Base-by-base conservation (phyloP, 1,284 basidiomycete genomes). In the Papiliotrema fonsecae region DNA sequence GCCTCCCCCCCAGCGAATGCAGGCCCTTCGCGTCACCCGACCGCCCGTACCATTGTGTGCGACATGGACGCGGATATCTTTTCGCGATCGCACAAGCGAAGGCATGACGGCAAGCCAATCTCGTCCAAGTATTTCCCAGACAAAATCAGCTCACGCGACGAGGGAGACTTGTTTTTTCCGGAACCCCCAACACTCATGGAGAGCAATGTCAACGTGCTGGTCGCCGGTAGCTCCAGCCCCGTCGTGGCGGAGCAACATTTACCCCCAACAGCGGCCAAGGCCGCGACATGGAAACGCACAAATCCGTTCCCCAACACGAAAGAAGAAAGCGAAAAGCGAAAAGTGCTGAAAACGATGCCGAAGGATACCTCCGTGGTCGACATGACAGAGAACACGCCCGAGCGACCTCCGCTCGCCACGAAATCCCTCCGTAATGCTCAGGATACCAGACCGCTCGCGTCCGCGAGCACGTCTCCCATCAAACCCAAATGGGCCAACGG, bases 31-130 rank as follows among this genome's bases (percentile, higher is more conserved):
- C 37, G 31, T 25, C 27, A 54, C 24, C 47, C 47, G 26, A 50
- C 45, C 27, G 39, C 40, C 5, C 45, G 50, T 18, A 51, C 50
- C n/a, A 18, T 47, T 32, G 24, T 45, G 1, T 47, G 37, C 3
- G 39, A 41, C 9, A 27, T 22, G 5, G 35, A 27, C 25, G 37
- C 34, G 3, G 38, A 49, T 16, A 21, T 31, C 10, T 21, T 19
- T 2, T 11, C 18, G 18, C 21, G 27, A 21, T 21, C 27, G 31
- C n/a, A 35, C 14, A 35, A 35, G 34, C 34, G n/a, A n/a, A n/a
- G n/a, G n/a, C n/a, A n/a, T n/a, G n/a, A n/a, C n/a, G n/a, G n/a
- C n/a, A n/a, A n/a, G n/a, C n/a, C n/a, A n/a, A n/a, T n/a, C n/a
- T n/a, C n/a, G n/a, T 50, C 41, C 16, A 43, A 44, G 21, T 30